Percentiles rank a stretch among this genome's conserved stretches.
Conservation (phyloP, 2,329 filamentous ascomycete species). For the Nectriaceae sp. region DNA sequence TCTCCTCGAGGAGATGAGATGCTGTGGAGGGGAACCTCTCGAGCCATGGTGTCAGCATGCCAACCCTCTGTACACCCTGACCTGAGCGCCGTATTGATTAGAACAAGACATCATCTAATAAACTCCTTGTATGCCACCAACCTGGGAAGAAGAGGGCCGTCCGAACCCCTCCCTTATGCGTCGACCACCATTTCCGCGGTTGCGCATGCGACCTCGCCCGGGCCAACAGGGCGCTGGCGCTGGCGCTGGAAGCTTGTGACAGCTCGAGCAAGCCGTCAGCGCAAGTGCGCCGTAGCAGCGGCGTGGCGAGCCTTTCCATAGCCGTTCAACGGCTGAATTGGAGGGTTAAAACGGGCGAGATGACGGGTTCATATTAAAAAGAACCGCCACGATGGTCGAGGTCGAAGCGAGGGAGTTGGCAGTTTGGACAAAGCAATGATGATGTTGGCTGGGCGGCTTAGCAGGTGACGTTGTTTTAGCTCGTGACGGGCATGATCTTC, state of each 20-base stretch:
- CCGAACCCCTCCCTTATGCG: slow-evolving; percentile 40
- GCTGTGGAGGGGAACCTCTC: slow-evolving; percentile 81
- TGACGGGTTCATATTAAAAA: neutral
- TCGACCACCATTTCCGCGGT: slow-evolving; percentile 33
- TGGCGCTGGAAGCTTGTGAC: slow-evolving; percentile 6
- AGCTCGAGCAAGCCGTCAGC: slow-evolving; percentile 17
- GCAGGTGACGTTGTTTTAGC: neutral
- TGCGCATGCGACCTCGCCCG: slow-evolving; percentile 6
- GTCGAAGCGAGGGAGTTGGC: neutral
- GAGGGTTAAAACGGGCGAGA: slow-evolving; percentile 22
- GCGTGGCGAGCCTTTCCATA: slow-evolving; percentile 34
- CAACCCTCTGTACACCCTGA: slow-evolving; percentile 86
- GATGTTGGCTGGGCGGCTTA: neutral
- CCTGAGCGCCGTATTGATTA: slow-evolving; percentile 49
- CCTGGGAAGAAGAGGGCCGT: slow-evolving; percentile 65
- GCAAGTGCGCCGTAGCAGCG: slow-evolving; percentile 30
- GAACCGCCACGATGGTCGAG: no score
- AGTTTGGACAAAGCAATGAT: neutral
- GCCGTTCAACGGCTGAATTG: slow-evolving; percentile 27
- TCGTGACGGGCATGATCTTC: no score
- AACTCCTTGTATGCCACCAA: slow-evolving; percentile 22
- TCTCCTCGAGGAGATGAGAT: slow-evolving; percentile 77
- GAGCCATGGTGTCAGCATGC: slow-evolving; percentile 85
- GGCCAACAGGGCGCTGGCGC: slow-evolving; percentile 2
- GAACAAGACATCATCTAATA: neutral